Evolutionary conservation across 176 grass and related monocot genomes (phyloP).

Genomic region (Musa troglodytarum): DNA sequence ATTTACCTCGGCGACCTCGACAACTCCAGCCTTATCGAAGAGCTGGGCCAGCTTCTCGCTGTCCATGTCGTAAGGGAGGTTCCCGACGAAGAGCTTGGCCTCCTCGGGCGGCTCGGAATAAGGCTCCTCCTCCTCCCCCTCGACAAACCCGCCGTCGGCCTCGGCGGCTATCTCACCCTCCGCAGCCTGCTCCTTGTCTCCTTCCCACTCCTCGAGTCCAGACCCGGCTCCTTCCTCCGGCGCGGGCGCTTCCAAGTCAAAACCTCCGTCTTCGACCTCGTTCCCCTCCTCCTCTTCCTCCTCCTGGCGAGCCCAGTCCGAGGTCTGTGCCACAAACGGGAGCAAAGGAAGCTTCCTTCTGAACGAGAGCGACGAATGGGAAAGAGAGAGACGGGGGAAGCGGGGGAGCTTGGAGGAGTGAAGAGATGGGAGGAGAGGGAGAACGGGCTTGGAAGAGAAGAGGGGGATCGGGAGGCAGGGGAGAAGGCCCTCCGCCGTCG

Average conservation of each 20-base stretch:
- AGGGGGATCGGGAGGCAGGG: not conserved
- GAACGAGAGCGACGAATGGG: slow-evolving; percentile 29
- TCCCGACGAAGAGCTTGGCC: slow-evolving; percentile 66
- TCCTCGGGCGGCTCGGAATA: slow-evolving; percentile 41
- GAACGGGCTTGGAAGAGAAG: slow-evolving; percentile 15
- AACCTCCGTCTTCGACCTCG: not conserved
- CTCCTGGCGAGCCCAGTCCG: slow-evolving; percentile 33
- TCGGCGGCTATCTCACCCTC: slow-evolving; percentile 17
- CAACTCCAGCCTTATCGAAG: slow-evolving; percentile 67
- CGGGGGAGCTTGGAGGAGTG: not conserved
- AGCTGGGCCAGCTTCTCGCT: slow-evolving; percentile 65
- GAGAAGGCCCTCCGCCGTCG: slow-evolving; percentile 11
- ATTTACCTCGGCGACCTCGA: slow-evolving; percentile 82
- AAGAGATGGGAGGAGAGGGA: slow-evolving; percentile 15
- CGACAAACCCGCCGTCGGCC: not conserved
- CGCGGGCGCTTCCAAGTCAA: not conserved
- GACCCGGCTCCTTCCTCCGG: not conserved
- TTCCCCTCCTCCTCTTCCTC: slow-evolving; percentile 10
- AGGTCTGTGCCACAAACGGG: slow-evolving; percentile 25
- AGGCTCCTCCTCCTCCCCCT: slow-evolving; percentile 25
- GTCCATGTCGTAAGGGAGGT: slow-evolving; percentile 57
- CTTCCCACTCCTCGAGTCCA: slow-evolving; percentile 25
- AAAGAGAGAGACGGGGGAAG: slow-evolving; percentile 27
- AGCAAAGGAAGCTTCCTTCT: slow-evolving; percentile 23
- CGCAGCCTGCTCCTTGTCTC: slow-evolving; percentile 13